Evolutionary conservation across 2,329 filamentous ascomycete species (phyloP).

Genomic region (Exophiala calicioides): DNA sequence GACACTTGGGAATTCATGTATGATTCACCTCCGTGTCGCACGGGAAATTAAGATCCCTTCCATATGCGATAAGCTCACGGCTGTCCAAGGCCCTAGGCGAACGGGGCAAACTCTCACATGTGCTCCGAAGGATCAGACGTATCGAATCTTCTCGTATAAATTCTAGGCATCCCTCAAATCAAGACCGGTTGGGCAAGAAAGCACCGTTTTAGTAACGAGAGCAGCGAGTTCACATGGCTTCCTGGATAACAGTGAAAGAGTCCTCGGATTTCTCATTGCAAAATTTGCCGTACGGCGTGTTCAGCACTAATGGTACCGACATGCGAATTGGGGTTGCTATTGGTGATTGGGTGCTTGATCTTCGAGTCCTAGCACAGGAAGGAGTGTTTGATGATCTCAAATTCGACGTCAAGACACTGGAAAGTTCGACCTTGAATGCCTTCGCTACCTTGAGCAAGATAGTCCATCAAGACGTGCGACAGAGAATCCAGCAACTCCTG

Average conservation of each 20-base stretch:
- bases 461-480: conserved; percentile 43
- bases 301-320: conserved; percentile 1
- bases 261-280: conserved; percentile 9
- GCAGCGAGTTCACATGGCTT: too few relatives aligned
- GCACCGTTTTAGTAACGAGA: too few relatives aligned
- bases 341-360: conserved; percentile 11
- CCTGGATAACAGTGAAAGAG: conserved; percentile 2
- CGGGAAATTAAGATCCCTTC: too few relatives aligned
- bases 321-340: conserved; percentile 15
- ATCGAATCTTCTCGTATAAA: too few relatives aligned
- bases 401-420: background rate
- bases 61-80: too few relatives aligned
- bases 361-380: conserved; percentile 5
- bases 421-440: conserved; percentile 45
- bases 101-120: too few relatives aligned
- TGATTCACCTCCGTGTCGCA: too few relatives aligned
- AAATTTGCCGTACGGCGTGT: conserved; percentile 15
- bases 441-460: conserved; percentile 50
- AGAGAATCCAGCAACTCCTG: conserved; percentile 36
- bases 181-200: too few relatives aligned
- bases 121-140: too few relatives aligned
- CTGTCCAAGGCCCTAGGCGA: too few relatives aligned
- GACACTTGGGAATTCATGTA: too few relatives aligned
- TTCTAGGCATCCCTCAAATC: too few relatives aligned
- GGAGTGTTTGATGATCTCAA: conserved; percentile 1